These are phyloP conservation scores for Aspergillus melleus DNA, from an alignment of 2,329 filamentous ascomycete species.

Conservation along the genomic window DNA sequence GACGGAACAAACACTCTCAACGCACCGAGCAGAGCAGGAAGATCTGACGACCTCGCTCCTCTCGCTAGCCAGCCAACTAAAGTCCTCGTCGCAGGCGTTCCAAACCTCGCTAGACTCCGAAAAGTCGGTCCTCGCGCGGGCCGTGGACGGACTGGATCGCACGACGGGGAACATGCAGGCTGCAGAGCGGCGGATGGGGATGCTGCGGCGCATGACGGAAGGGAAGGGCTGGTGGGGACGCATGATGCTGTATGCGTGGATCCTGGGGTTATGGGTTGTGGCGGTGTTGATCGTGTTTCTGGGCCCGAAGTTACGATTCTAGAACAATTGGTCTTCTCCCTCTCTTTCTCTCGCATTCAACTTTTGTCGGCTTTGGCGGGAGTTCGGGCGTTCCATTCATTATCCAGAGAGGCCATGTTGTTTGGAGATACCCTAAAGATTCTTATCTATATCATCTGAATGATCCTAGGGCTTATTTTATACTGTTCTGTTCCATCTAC, in stretches of 20 bases:
- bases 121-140: conserved; percentile 69
- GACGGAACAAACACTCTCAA: conserved; percentile 71
- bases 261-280: conserved; percentile 77
- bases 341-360: no score
- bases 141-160: conserved; percentile 73
- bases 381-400: not conserved
- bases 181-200: conserved; percentile 74
- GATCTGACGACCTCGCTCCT: conserved; percentile 78
- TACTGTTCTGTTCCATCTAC: not conserved
- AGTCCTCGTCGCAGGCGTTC: conserved; percentile 72
- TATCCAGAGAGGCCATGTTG: not conserved
- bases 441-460: not conserved
- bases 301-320: conserved; percentile 85
- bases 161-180: conserved; percentile 74
- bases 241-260: conserved; percentile 80
- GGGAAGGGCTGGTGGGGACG: conserved; percentile 84
- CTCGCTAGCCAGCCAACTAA: conserved; percentile 74
- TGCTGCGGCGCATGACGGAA: conserved; percentile 76
- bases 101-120: conserved; percentile 70
- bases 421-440: not conserved
- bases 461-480: not conserved
- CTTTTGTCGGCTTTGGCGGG: not conserved
- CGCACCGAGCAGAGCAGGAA: conserved; percentile 81
- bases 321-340: not conserved
- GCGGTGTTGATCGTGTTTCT: conserved; percentile 80